Base-by-base conservation (phyloP, 176 grass and related monocot genomes). In the Avena atlantica region DNA sequence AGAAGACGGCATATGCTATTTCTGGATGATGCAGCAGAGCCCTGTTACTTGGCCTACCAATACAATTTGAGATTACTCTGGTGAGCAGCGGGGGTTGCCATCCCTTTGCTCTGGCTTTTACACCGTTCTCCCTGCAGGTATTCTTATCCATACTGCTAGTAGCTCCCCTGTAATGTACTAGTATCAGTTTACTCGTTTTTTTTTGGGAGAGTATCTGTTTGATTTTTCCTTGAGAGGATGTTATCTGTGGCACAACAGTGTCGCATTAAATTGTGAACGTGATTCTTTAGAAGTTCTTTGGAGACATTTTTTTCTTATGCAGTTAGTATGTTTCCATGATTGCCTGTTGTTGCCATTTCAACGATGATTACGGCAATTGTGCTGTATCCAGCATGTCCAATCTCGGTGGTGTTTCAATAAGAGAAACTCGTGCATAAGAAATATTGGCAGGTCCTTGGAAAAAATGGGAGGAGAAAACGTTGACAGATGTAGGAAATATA, bases 131-230 rank as follows among this genome's bases (percentile, higher is more conserved):
- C 70, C 12, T 70, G 70, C 58, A 13, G 9, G 16, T 0, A 49
- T 40, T 84, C n/a, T 69, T 69, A 17, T 37, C 57, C 25, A 62
- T 34, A 75, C 72, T 75, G 72, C 47, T 74, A 0, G 16, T n/a
- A 21, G 71, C 34, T n/a, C 37, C 4, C 72, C 2, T 61, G 53
- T 61, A 42, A 65, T 8, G 1, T 5, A 70, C 40, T 42, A n/a
- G n/a, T n/a, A 42, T 42, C 40, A 42, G 40, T 42, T 42, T 42
- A 42, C 40, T 34, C 8, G 3, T 6, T 16, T 64, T 21, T 63
- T 64, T 31, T 31, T 64, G 23, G 15, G 14, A 66, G 24, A 8
- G 34, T 53, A 19, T 66, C 59, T 21, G 40, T 63, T 15, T 31
- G 15, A 21, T 34, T 84, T 50, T 5, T 16, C 63, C 50, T 36